Base-by-base conservation (phyloP, 306 rosid species). In the Cicer judaicum region DNA sequence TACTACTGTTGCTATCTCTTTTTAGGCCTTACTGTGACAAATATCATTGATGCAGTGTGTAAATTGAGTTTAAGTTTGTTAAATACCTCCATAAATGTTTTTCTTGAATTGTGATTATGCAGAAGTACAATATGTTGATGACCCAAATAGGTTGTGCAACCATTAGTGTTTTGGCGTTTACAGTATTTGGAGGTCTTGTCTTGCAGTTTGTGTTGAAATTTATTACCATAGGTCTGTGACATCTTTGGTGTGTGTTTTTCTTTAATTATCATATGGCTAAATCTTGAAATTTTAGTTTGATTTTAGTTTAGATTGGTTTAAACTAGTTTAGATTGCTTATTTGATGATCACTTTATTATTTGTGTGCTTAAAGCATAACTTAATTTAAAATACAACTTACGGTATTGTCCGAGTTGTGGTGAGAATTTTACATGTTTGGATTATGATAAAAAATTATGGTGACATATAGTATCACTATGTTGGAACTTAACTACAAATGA, bases 111-210 rank as follows among this genome's bases (percentile, higher is more conserved):
- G 52, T 62, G 70, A 24, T 24, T 24, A 8, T 86, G 85, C 93
- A 94, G 97, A 91, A 90, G 78, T 94, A 91, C 86, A 94, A 80
- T 40, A 65, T 94, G 81, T 89, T 94, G 80, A 81, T 88, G 87
- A 89, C 98, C 24, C 97, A 94, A 78, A 90, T 91, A 67, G 98
- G 97, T 14, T 90, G 98, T 66, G 96, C 97, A 55, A 92, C 89
- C 77, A 88, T 91, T 29, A 96, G 98, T 10, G 98, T 91, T 1
- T 15, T 82, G 57, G 89, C 97, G 36, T 78, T 90, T 74, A 70
- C 90, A 42, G 4, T 89, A 11, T 81, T 91, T n/a, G 98, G 97
- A 85, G 95, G 72, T 66, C 78, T 73, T 85, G 89, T 61, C 93
- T 21, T 94, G 93, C 34, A 24, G 34, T 4, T 24, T 24, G 34